Evolutionary conservation across 805 yeast species (phyloP), one percentile per base, ranked within the genome.

Genomic region (Cyberlindnera samutprakarnensis): DNA sequence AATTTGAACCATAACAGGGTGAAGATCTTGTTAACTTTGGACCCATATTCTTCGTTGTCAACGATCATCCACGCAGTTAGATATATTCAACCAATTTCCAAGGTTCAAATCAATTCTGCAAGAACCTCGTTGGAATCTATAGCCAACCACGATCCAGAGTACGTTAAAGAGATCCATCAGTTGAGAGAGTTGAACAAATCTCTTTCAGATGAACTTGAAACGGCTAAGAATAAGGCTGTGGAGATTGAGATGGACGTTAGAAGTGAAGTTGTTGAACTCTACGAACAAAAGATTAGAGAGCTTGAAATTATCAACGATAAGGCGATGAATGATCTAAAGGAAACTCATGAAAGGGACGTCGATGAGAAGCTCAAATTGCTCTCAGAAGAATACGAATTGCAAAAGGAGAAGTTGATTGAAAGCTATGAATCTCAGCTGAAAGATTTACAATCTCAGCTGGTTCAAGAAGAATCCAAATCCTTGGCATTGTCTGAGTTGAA

Each of bases 231-330:
- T 6, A 36, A 30, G 18, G 13, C 42, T 6, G 26, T 41, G n/a
- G 39, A 40, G 11, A 19, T 31, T 6, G 67, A 61, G 30, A 31
- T 49, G 16, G 45, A 38, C 5, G 26, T 59, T 4, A 55, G 65
- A 36, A 46, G 51, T 14, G 63, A 56, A 18, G 23, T 51, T 13
- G 28, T 35, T 15, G 38, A 33, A 5, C 62, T 57, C 20, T 60
- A 57, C 34, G 64, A 59, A 30, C 44, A 40, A 4, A 57, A 57
- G 29, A 44, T 61, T 6, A 52, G 57, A n/a, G 62, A 66, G 16
- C 52, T 66, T 20, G 59, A 58, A 4, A 39, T 42, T 2, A 53
- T 58, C 23, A 54, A 67, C 30, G 47, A 49, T 18, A 35, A 43
- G 9, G 56, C 59, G 15, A 25, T 64, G 1, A 48, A 49, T n/a